phyloP scores from a whole-genome alignment of 2,329 filamentous ascomycete genomes.

The Exophiala viscosa region DNA sequence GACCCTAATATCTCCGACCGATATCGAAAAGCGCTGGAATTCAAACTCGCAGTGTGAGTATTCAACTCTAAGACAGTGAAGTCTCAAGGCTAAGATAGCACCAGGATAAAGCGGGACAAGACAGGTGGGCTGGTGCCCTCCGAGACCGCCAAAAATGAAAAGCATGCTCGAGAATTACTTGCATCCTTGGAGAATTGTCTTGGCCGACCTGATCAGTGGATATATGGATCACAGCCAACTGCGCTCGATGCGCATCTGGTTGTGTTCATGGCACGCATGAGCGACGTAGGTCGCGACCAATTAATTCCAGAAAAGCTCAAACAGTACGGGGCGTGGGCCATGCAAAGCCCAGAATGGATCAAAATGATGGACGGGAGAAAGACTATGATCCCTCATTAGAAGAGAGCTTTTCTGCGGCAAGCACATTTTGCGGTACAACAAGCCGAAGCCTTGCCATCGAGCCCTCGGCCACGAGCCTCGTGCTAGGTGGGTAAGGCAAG shows the following conservation, averaged over 20 bases:
- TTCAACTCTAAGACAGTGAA: too few species aligned
- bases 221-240: conserved; percentile 11
- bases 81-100: neutral
- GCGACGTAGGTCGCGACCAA: conserved; percentile 2
- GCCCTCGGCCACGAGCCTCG: too few species aligned
- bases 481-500: neutral
- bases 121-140: conserved; percentile 2
- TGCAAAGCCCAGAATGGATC: too few species aligned
- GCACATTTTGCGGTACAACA: too few species aligned
- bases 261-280: conserved; percentile 11
- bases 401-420: too few species aligned
- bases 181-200: too few species aligned
- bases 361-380: too few species aligned
- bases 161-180: neutral
- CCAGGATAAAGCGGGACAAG: conserved; percentile 4
- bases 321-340: too few species aligned
- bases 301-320: neutral
- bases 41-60: conserved; percentile 6
- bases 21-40: conserved; percentile 4
- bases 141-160: conserved; percentile 1
- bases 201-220: neutral
- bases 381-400: too few species aligned
- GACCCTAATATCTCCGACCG: neutral
- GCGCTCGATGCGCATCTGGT: conserved; percentile 15
- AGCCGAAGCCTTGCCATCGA: too few species aligned